Evolutionary conservation across 2,329 filamentous ascomycete genomes (phyloP).

Genomic region (Neopestalotiopsis sp.): DNA sequence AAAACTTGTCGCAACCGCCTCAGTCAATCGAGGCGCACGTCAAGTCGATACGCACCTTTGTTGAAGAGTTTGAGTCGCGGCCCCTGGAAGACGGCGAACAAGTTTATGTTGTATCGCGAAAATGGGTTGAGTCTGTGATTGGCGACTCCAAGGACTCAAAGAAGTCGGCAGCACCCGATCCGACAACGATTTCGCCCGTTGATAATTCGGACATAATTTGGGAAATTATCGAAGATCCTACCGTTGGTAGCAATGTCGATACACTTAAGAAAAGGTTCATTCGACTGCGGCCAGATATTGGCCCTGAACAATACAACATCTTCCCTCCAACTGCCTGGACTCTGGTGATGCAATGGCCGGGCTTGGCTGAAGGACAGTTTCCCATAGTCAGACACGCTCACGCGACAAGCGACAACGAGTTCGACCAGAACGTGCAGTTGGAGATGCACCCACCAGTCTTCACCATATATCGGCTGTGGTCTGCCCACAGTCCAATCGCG

Average conservation of each 20-base stretch:
- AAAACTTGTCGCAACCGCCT: constrained; percentile 24
- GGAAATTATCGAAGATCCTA: constrained; percentile 58
- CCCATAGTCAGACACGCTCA: constrained; percentile 79
- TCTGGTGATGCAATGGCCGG: constrained; percentile 82
- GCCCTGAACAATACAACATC: constrained; percentile 75
- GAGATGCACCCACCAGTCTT: constrained; percentile 88
- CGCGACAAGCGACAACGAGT: constrained; percentile 69
- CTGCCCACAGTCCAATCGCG: constrained; percentile 60
- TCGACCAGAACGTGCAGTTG: constrained; percentile 72
- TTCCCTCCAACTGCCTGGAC: constrained; percentile 84
- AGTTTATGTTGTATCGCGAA: constrained; percentile 78
- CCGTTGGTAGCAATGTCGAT: constrained; percentile 34
- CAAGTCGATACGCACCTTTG: constrained; percentile 69
- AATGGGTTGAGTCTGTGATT: constrained; percentile 79
- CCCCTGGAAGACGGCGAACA: constrained; percentile 73
- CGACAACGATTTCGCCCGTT: constrained; percentile 73
- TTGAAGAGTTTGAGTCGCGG: constrained; percentile 55
- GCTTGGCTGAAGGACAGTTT: constrained; percentile 70
- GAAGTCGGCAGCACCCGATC: constrained; percentile 54
- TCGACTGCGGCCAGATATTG: constrained; percentile 72
- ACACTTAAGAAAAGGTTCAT: constrained; percentile 62
- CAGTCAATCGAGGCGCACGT: constrained; percentile 73
- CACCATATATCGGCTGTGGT: constrained; percentile 80
- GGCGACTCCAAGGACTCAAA: constrained; percentile 67
- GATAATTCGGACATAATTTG: constrained; percentile 86